Evolutionary conservation across 139 green algal species (phyloP).

Genomic region (Asterochloris erici): DNA sequence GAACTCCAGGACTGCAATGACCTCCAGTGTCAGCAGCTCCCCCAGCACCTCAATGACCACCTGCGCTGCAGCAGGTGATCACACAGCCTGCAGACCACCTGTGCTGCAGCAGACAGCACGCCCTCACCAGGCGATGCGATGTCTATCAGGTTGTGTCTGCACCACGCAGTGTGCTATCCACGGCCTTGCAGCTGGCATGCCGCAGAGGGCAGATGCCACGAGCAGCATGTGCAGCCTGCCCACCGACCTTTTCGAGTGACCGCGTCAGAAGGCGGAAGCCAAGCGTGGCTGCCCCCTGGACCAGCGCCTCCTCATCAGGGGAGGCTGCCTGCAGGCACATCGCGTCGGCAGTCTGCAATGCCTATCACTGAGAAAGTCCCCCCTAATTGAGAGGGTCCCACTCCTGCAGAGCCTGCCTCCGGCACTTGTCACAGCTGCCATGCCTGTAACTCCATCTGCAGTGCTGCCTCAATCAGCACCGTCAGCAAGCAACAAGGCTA

Average conservation of each 20-base stretch:
- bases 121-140: too few species aligned
- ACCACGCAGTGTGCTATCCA: background rate
- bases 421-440: too few species aligned
- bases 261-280: conserved; percentile 80
- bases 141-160: background rate
- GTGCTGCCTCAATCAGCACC: too few species aligned
- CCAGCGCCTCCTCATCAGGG: conserved; percentile 94
- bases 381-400: too few species aligned
- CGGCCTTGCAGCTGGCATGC: too few species aligned
- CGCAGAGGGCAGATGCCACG: too few species aligned
- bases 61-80: background rate
- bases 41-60: conserved; percentile 17
- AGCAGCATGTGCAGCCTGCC: too few species aligned
- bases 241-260: conserved; percentile 9
- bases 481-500: too few species aligned
- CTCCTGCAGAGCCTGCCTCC: too few species aligned
- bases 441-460: too few species aligned
- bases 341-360: background rate
- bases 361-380: too few species aligned
- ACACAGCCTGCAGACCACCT: background rate
- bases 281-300: conserved; percentile 85
- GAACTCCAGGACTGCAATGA: conserved; percentile 95
- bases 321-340: conserved; percentile 66
- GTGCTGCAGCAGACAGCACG: background rate
- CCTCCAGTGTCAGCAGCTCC: conserved; percentile 55